A percentile compares a stretch with the other conserved stretches of the same genome.
These are phyloP conservation scores for Aristolochia californica DNA, from an alignment of 164 flowering plant species.

Conservation along the genomic window DNA sequence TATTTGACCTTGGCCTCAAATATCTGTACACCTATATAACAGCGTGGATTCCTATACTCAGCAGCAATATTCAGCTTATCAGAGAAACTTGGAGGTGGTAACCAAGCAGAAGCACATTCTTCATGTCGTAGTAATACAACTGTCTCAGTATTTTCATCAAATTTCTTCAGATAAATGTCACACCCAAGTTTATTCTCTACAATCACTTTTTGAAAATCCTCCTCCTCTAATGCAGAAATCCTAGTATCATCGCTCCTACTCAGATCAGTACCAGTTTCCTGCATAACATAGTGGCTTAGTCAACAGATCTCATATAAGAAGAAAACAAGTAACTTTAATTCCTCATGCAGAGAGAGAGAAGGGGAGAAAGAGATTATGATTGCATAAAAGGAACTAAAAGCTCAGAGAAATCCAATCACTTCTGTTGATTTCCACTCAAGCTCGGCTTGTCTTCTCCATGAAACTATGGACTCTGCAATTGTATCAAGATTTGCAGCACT, in stretches of 20 bases:
- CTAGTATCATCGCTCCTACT: constrained; percentile 27
- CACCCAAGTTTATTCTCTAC: constrained; percentile 92
- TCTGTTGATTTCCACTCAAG: constrained; percentile 58
- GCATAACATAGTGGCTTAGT: constrained; percentile 6
- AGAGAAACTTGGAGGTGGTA: constrained; percentile 88
- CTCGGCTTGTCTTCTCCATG: constrained; percentile 82
- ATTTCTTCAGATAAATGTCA: constrained; percentile 66
- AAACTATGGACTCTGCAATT: constrained; percentile 47
- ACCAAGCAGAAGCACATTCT: constrained; percentile 47
- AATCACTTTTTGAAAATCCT: constrained; percentile 67
- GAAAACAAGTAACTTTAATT: no score
- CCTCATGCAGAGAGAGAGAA: no score
- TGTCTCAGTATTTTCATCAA: constrained; percentile 41
- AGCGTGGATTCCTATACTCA: constrained; percentile 57
- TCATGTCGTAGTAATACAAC: constrained; percentile 48
- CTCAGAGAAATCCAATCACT: constrained; percentile 38
- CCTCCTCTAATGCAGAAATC: constrained; percentile 85
- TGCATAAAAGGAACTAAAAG: neutral
- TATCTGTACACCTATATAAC: constrained; percentile 70
- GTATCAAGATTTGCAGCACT: constrained; percentile 85
- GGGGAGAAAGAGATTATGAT: no score
- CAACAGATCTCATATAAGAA: neutral
- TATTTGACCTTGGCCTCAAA: constrained; percentile 67
- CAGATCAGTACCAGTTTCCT: constrained; percentile 40
- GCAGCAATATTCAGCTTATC: constrained; percentile 61